phyloP scores from a whole-genome alignment of 129 eudicot species.

The Flaveria linearis region DNA sequence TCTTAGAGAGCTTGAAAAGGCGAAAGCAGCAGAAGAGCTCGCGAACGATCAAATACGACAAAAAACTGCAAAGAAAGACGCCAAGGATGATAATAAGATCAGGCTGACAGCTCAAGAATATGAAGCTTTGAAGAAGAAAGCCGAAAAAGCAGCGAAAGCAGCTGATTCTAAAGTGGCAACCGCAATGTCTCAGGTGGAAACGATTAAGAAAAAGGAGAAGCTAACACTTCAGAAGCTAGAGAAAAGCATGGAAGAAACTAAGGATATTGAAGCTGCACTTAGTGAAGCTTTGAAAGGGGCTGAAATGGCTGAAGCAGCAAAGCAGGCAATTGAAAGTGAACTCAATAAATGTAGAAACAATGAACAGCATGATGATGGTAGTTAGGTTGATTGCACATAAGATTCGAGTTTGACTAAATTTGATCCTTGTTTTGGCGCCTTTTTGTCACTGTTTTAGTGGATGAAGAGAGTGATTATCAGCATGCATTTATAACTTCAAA shows the following conservation, averaged over 20 bases:
- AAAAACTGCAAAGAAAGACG: slow-evolving; percentile 19
- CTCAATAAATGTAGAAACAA: slow-evolving; percentile 49
- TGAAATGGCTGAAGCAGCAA: slow-evolving; percentile 77
- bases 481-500: neutral
- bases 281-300: slow-evolving; percentile 67
- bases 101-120: slow-evolving; percentile 56
- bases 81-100: slow-evolving; percentile 42
- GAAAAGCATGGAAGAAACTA: slow-evolving; percentile 44
- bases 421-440: neutral
- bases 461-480: neutral
- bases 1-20: slow-evolving; percentile 64
- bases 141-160: slow-evolving; percentile 38
- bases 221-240: slow-evolving; percentile 49
- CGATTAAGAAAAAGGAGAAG: slow-evolving; percentile 51
- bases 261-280: slow-evolving; percentile 48
- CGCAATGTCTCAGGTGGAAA: slow-evolving; percentile 62
- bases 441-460: neutral
- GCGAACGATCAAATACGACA: slow-evolving; percentile 54
- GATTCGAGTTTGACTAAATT: neutral
- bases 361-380: slow-evolving; percentile 35
- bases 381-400: neutral
- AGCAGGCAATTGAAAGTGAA: slow-evolving; percentile 59
- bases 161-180: slow-evolving; percentile 69
- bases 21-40: slow-evolving; percentile 64
- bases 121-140: slow-evolving; percentile 57